Evolutionary conservation across 2,329 filamentous ascomycete genomes (phyloP), one percentile per base, ranked within the genome.

Genomic region (Talaromyces sp.): DNA sequence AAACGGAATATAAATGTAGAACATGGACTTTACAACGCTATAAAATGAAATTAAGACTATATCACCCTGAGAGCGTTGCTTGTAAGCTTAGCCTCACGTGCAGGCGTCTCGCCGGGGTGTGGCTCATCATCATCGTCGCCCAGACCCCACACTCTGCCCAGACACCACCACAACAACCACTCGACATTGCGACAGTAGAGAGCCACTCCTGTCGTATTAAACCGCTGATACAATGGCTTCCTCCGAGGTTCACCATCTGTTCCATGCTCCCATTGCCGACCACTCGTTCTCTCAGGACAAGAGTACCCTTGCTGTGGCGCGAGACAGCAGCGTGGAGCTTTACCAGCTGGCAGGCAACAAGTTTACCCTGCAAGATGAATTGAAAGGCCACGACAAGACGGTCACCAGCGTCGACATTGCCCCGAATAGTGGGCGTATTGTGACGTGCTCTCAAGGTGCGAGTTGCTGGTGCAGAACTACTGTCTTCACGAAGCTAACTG

Each of bases 381-480:
- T 99, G 62, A 94, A 92, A 72, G 94, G 92, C 51, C 94, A 99
- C 71, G 95, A 99, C 76, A 99, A 99, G 81, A 92, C 88, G 1
- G 91, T 99, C 56, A 99, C 94, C 1, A 89, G 94, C 68, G 91
- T 99, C 26, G 94, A 99, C 71, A 96, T 99, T 79, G 93, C 94
- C 1, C 90, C 92, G 19, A 86, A 85, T 64, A 93, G 87, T 66
- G 93, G 94, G 60, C 91, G 91, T 72, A 99, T 99, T 70, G 94
- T 99, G 38, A 96, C 94, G 58, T 99, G 93, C 80, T 97, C 93
- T 26, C 94, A 99, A 80, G 92, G 91, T 93, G 68, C 58, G 56
- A 35, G 57, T 56, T 35, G 29, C 19, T 43, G 41, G 10, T 24
- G 21, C 19, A 46, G 56, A 61, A 12, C 12, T 21, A 26, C 46